Conservation (phyloP, 306 rosid genomes). For the Trifolium pratense region DNA sequence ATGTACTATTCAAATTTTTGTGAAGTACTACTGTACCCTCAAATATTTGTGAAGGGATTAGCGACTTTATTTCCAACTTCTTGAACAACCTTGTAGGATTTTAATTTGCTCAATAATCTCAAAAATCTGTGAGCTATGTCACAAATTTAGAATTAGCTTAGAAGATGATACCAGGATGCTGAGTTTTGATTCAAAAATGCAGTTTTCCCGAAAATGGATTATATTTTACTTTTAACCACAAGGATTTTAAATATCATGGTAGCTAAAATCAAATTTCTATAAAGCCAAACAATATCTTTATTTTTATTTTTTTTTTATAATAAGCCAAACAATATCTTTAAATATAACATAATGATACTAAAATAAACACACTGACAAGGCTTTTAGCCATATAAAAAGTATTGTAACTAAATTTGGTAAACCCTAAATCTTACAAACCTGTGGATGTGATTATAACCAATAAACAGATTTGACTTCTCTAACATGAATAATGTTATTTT, state of each 20-base stretch:
- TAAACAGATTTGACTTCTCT: background rate
- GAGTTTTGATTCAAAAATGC: background rate
- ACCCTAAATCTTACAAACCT: slow-evolving; percentile 2
- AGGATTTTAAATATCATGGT: slow-evolving; percentile 1
- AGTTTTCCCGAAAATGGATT: background rate
- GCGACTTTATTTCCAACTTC: background rate
- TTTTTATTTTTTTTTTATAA: no score
- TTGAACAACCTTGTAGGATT: background rate
- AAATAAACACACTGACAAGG: background rate
- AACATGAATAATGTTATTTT: no score
- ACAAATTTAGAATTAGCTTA: background rate
- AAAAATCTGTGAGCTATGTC: background rate
- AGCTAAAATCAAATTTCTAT: background rate
- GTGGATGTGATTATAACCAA: background rate
- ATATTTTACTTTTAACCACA: slow-evolving; percentile 22
- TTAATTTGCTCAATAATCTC: background rate
- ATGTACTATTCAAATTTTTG: no score
- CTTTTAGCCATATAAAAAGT: slow-evolving; percentile 1
- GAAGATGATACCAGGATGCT: background rate
- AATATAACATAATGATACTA: background rate
- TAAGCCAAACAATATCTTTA: background rate
- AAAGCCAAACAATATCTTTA: background rate
- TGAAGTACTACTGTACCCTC: no score
- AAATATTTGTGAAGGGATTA: no score
- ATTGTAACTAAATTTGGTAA: slow-evolving; percentile 34